Percentiles rank a stretch among this genome's conserved stretches.
phyloP scores from a whole-genome alignment of 768 basidiomycete species.

The Phlebiopsis flavidoalba region DNA sequence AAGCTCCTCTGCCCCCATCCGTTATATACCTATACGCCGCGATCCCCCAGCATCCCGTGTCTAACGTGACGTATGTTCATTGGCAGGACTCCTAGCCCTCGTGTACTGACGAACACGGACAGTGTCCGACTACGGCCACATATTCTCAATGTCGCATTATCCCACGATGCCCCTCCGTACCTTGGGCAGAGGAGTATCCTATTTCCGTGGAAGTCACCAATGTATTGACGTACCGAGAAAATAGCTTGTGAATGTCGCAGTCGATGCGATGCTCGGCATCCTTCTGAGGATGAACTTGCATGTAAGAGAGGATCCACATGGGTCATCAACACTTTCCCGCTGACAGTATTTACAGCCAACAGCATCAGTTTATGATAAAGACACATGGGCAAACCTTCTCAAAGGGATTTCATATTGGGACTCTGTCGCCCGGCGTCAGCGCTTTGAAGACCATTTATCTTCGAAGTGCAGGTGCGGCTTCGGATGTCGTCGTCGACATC shows the following conservation, averaged over 20 bases:
- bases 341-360: conserved; percentile 39
- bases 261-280: conserved; percentile 81
- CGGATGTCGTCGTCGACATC: conserved; percentile 74
- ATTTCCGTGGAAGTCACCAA: conserved; percentile 70
- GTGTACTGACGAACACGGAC: not conserved
- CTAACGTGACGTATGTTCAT: conserved; percentile 32
- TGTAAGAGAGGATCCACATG: conserved; percentile 36
- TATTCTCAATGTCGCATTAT: conserved; percentile 45
- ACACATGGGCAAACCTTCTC: conserved; percentile 66
- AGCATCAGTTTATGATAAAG: conserved; percentile 54
- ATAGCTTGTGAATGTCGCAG: conserved; percentile 57
- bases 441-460: conserved; percentile 61
- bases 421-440: conserved; percentile 51
- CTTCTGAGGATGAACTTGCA: conserved; percentile 68
- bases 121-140: conserved; percentile 67
- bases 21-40: conserved; percentile 48
- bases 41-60: conserved; percentile 40
- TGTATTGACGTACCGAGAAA: conserved; percentile 61
- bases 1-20: conserved; percentile 44
- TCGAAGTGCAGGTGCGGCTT: conserved; percentile 53
- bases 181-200: conserved; percentile 77
- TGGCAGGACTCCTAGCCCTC: conserved; percentile 5
- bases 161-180: conserved; percentile 66
- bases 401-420: conserved; percentile 68
- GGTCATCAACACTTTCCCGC: not conserved